These are phyloP conservation scores for Pleurotus eryngii DNA, from an alignment of 768 basidiomycete genomes.

Conservation along the genomic window DNA sequence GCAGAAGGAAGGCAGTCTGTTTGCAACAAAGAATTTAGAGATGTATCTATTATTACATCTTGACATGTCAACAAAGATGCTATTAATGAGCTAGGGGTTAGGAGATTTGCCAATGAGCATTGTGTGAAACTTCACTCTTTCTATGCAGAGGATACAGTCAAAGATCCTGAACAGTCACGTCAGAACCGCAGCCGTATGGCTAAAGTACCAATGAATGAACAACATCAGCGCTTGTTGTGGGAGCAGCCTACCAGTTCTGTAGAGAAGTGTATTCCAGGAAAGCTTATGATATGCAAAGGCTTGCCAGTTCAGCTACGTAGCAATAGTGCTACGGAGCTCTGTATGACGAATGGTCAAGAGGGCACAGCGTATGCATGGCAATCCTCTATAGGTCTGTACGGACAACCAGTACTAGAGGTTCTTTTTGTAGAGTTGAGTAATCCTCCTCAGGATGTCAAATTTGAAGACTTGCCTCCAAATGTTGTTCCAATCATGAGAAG, in stretches of 20 bases:
- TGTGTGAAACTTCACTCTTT: constrained; percentile 20
- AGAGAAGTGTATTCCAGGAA: constrained; percentile 22
- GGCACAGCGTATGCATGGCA: constrained; percentile 23
- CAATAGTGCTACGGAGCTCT: background rate
- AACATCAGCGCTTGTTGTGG: constrained; percentile 21
- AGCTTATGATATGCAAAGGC: constrained; percentile 25
- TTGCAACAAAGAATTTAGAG: constrained; percentile 18
- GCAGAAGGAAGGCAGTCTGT: constrained; percentile 6
- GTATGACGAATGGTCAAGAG: constrained; percentile 25
- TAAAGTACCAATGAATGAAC: background rate
- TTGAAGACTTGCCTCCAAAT: constrained; percentile 10
- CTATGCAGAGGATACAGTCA: constrained; percentile 20
- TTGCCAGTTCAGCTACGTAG: constrained; percentile 22
- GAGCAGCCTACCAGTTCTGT: constrained; percentile 17
- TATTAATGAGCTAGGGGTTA: constrained; percentile 28
- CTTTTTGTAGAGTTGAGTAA: no score
- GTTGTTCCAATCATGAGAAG: constrained; percentile 13
- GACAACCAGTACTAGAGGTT: constrained; percentile 14
- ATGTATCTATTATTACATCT: constrained; percentile 36
- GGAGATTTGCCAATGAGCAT: constrained; percentile 30
- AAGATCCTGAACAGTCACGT: background rate
- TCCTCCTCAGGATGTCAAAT: constrained; percentile 8
- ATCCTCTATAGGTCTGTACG: constrained; percentile 8
- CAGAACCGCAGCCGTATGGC: background rate
- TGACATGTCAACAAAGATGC: constrained; percentile 32